These are phyloP conservation scores for Globisporangium cylindrosporum DNA, from an alignment of 352 stramenopile species.

Conservation along the genomic window DNA sequence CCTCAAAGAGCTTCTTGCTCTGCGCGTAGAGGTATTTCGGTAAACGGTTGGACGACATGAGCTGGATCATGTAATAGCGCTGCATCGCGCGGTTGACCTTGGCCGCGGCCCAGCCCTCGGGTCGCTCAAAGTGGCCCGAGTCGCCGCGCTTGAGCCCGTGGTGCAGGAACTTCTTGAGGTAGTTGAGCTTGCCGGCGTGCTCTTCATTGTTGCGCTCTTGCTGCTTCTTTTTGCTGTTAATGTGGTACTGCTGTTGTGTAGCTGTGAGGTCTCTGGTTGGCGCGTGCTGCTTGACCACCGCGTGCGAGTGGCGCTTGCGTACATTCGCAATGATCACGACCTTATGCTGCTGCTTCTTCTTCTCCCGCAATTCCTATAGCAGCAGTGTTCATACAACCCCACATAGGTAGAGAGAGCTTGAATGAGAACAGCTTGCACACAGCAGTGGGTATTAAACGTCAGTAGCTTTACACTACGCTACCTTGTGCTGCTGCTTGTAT, in stretches of 20 bases:
- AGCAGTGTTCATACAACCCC: background rate
- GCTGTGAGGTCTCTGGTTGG: background rate
- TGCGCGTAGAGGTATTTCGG: conserved; percentile 50
- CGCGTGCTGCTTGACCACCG: conserved; percentile 36
- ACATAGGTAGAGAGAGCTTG: background rate
- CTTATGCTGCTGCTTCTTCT: conserved; percentile 51
- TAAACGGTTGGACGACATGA: conserved; percentile 34
- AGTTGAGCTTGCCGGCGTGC: conserved; percentile 17
- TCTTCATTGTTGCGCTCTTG: conserved; percentile 12
- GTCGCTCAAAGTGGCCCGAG: conserved; percentile 23
- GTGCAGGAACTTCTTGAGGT: conserved; percentile 42
- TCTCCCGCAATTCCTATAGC: conserved; percentile 37
- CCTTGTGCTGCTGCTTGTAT: conserved; percentile 44
- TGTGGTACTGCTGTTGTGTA: background rate
- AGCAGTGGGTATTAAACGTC: no score
- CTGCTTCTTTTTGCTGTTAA: conserved; percentile 11
- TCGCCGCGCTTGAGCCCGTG: conserved; percentile 25
- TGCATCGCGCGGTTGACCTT: conserved; percentile 59
- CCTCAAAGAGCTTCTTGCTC: conserved; percentile 71
- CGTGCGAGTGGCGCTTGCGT: conserved; percentile 35
- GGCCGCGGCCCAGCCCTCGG: conserved; percentile 54
- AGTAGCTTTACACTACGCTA: conserved; percentile 3
- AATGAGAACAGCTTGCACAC: background rate
- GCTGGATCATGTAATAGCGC: conserved; percentile 48
- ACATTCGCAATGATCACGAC: conserved; percentile 56